Evolutionary conservation across 257 asterid genomes (phyloP).

Genomic region (Gentiana macrophylla): DNA sequence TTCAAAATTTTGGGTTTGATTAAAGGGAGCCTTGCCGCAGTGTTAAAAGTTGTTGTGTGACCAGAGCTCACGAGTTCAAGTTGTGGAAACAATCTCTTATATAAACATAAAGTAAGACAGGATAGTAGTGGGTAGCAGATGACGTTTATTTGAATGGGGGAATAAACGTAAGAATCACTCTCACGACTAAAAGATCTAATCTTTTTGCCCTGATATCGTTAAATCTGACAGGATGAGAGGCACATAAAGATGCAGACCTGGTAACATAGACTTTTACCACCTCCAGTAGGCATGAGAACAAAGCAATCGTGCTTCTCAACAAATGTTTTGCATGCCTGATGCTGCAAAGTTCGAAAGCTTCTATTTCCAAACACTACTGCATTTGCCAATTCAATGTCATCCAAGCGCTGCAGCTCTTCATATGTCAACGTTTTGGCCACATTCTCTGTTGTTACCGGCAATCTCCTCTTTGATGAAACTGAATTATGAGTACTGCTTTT

Average conservation of each 20-base stretch:
- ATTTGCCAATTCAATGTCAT: conserved; percentile 81
- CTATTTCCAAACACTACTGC: conserved; percentile 81
- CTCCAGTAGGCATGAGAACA: conserved; percentile 96
- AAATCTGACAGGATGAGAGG: not conserved
- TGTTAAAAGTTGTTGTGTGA: too few species aligned
- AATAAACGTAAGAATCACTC: too few species aligned
- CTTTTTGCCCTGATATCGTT: not conserved
- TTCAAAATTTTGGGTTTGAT: too few species aligned
- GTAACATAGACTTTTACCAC: conserved; percentile 98
- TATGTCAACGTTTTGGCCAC: conserved; percentile 37
- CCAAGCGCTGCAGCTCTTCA: conserved; percentile 68
- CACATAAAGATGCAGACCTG: conserved; percentile 50
- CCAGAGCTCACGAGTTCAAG: too few species aligned
- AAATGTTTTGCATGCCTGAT: conserved; percentile 68
- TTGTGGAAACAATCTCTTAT: too few species aligned
- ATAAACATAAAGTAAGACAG: too few species aligned
- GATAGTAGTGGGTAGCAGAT: too few species aligned
- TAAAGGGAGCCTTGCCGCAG: too few species aligned
- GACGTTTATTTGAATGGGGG: too few species aligned
- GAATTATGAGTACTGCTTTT: conserved; percentile 28
- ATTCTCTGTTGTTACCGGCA: conserved; percentile 17
- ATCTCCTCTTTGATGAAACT: conserved; percentile 35
- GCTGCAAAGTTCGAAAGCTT: conserved; percentile 78
- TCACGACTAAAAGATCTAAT: too few species aligned
- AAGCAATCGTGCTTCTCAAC: conserved; percentile 65